Percentiles rank a stretch among this genome's conserved stretches.
phyloP scores from a whole-genome alignment of 345 rosid species.

The Citrus sp. region DNA sequence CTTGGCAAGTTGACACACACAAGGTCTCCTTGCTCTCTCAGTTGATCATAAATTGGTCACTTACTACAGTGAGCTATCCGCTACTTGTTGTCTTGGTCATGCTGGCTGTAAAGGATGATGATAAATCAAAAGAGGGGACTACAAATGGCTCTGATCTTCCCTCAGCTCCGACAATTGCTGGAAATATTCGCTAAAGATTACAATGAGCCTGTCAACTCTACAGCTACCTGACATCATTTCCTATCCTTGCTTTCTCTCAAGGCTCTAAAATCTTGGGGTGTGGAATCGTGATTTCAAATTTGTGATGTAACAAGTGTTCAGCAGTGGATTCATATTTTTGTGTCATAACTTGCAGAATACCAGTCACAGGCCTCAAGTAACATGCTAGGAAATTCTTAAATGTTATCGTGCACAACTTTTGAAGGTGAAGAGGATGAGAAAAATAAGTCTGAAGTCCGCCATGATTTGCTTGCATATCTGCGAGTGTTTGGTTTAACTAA shows the following conservation, averaged over 20 bases:
- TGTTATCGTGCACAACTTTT: not conserved
- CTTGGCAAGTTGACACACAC: conserved; percentile 62
- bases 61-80: conserved; percentile 58
- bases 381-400: too few species aligned
- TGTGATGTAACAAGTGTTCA: not conserved
- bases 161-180: not conserved
- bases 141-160: conserved; percentile 8
- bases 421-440: not conserved
- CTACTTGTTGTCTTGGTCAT: conserved; percentile 39
- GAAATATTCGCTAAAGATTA: not conserved
- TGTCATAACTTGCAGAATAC: not conserved
- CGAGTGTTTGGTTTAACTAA: not conserved
- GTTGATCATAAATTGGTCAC: conserved; percentile 48
- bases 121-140: not conserved
- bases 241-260: not conserved
- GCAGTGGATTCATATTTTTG: not conserved
- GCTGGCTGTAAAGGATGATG: conserved; percentile 48
- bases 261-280: not conserved
- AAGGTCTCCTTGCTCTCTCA: conserved; percentile 36
- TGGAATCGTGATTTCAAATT: not conserved
- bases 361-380: not conserved
- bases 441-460: not conserved
- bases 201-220: not conserved
- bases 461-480: not conserved
- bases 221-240: not conserved